Conservation (phyloP, 805 yeast genomes). For the Wickerhamomyces bovis region DNA sequence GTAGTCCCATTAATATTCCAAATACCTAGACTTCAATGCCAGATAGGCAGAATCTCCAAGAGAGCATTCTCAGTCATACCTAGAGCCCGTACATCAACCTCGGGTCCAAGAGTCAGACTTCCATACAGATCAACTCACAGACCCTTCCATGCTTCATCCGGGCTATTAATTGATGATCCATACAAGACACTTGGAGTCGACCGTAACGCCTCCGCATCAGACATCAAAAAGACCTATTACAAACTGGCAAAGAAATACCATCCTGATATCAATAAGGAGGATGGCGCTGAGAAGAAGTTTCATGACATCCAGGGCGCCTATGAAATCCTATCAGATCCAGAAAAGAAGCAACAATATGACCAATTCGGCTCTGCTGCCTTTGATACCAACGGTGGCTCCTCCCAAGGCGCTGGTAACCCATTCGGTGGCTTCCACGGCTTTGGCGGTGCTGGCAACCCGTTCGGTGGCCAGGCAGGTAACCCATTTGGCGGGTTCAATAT, state of each 20-base stretch:
- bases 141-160: slow-evolving; percentile 38
- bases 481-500: slow-evolving; percentile 34
- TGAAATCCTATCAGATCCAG: slow-evolving; percentile 81
- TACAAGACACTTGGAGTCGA: slow-evolving; percentile 78
- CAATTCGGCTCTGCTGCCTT: slow-evolving; percentile 88
- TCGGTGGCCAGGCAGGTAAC: slow-evolving; percentile 36
- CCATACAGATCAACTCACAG: background rate
- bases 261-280: slow-evolving; percentile 94
- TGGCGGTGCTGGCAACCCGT: slow-evolving; percentile 42
- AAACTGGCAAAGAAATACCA: slow-evolving; percentile 90
- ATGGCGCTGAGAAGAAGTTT: slow-evolving; percentile 80
- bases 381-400: slow-evolving; percentile 49
- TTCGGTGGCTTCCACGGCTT: slow-evolving; percentile 41
- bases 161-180: slow-evolving; percentile 53
- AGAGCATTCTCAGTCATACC: background rate
- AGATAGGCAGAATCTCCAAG: background rate
- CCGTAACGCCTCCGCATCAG: slow-evolving; percentile 63
- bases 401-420: slow-evolving; percentile 35
- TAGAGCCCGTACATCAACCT: background rate
- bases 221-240: slow-evolving; percentile 91
- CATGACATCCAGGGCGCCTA: slow-evolving; percentile 93
- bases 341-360: slow-evolving; percentile 83
- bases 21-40: background rate
- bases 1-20: background rate
- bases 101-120: background rate